Evolutionary conservation across 352 stramenopile species (phyloP).

Genomic region (Globisporangium carolinianum): DNA sequence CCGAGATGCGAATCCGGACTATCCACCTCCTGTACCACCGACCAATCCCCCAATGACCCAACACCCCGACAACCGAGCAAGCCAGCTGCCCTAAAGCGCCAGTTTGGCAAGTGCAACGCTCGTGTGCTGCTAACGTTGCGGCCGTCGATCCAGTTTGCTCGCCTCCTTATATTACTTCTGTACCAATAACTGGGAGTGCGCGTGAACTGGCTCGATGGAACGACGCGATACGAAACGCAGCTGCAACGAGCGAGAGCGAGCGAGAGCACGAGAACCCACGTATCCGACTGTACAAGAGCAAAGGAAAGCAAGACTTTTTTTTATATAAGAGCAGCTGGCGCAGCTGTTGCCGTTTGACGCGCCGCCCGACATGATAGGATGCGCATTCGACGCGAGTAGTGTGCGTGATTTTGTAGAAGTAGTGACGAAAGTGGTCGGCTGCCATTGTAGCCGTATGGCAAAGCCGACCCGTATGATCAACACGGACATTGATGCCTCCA

Average conservation of each 20-base stretch:
- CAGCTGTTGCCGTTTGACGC: background rate
- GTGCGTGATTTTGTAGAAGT: conserved; percentile 40
- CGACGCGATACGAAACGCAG: too few relatives aligned
- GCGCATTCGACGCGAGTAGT: too few relatives aligned
- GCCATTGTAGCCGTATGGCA: conserved; percentile 29
- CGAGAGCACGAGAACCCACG: too few relatives aligned
- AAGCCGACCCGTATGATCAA: conserved; percentile 14
- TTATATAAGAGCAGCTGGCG: conserved; percentile 3
- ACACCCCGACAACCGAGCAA: too few relatives aligned
- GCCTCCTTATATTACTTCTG: conserved; percentile 11
- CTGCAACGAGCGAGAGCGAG: too few relatives aligned
- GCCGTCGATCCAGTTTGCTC: background rate
- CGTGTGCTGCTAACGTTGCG: too few relatives aligned
- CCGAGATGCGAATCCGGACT: too few relatives aligned
- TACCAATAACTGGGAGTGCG: conserved; percentile 14
- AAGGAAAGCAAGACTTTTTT: conserved; percentile 9
- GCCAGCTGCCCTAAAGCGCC: too few relatives aligned
- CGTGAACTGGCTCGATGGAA: background rate
- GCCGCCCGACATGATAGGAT: too few relatives aligned
- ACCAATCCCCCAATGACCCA: too few relatives aligned
- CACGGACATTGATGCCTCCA: background rate
- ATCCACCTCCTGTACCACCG: too few relatives aligned
- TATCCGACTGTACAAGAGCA: conserved; percentile 11
- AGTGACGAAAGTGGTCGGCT: conserved; percentile 10
- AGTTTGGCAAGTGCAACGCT: too few relatives aligned